phyloP scores from a whole-genome alignment of 768 basidiomycete genomes.

The Pleurotus sapidus region DNA sequence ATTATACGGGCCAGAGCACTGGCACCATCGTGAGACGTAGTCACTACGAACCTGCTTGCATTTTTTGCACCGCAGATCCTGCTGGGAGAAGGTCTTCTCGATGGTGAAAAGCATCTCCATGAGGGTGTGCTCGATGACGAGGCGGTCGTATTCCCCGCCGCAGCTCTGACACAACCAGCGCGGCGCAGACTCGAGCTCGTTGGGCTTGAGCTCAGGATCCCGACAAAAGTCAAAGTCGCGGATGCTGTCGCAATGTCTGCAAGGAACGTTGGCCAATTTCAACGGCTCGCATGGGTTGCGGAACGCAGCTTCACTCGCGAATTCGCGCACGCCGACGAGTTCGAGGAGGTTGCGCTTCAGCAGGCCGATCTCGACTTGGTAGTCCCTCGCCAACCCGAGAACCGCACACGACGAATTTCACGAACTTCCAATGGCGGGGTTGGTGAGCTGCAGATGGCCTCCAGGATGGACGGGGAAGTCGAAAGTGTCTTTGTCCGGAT shows the following conservation, averaged over 20 bases:
- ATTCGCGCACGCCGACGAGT: slow-evolving; percentile 82
- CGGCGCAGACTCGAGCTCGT: slow-evolving; percentile 41
- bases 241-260: slow-evolving; percentile 79
- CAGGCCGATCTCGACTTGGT: slow-evolving; percentile 82
- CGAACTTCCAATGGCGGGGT: slow-evolving; percentile 85
- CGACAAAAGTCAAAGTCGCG: slow-evolving; percentile 96
- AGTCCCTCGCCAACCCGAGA: slow-evolving; percentile 76
- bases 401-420: slow-evolving; percentile 86
- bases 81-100: slow-evolving; percentile 77
- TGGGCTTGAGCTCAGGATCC: slow-evolving; percentile 78
- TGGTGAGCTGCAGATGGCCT: slow-evolving; percentile 71
- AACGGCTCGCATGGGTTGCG: slow-evolving; percentile 90
- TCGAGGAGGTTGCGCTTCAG: slow-evolving; percentile 89
- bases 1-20: slow-evolving; percentile 84
- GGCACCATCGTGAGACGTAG: slow-evolving; percentile 80
- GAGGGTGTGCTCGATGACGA: slow-evolving; percentile 81
- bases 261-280: slow-evolving; percentile 83
- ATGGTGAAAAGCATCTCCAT: slow-evolving; percentile 72
- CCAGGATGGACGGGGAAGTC: slow-evolving; percentile 87
- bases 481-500: slow-evolving; percentile 49
- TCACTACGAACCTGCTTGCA: slow-evolving; percentile 92
- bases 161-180: slow-evolving; percentile 75
- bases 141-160: slow-evolving; percentile 85
- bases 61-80: slow-evolving; percentile 85
- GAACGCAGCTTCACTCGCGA: slow-evolving; percentile 81